Percentiles rank a stretch among this genome's conserved stretches.
Evolutionary conservation across 2,329 filamentous ascomycete species (phyloP).

Genomic region (Fusarium napiforme): DNA sequence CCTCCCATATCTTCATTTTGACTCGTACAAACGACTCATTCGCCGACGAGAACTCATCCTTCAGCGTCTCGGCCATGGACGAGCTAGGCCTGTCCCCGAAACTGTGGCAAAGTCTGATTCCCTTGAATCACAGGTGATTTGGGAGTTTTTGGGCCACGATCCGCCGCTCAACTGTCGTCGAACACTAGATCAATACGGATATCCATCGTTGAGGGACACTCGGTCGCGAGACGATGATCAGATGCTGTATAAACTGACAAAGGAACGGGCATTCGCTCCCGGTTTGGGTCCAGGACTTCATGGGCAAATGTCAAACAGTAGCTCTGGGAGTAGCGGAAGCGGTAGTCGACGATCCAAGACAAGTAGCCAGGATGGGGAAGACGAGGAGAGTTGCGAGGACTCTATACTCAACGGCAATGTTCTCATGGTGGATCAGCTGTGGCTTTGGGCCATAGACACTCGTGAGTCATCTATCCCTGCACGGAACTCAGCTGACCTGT

Average conservation of each 20-base stretch:
- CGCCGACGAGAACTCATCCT: conserved; percentile 65
- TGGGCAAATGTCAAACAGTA: conserved; percentile 47
- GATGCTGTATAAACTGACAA: conserved; percentile 74
- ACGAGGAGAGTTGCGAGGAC: conserved; percentile 49
- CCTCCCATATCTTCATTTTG: conserved; percentile 71
- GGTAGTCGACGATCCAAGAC: conserved; percentile 43
- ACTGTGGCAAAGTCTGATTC: conserved; percentile 65
- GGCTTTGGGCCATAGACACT: conserved; percentile 68
- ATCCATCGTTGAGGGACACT: conserved; percentile 70
- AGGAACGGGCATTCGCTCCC: conserved; percentile 51
- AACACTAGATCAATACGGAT: conserved; percentile 72
- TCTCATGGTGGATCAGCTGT: conserved; percentile 75
- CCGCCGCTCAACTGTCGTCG: conserved; percentile 70
- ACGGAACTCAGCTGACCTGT: not conserved
- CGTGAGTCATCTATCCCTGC: conserved; percentile 50
- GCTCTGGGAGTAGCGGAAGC: conserved; percentile 41
- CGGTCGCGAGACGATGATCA: conserved; percentile 72
- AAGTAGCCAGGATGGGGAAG: conserved; percentile 44
- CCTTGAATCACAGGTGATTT: conserved; percentile 69
- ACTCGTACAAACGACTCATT: conserved; percentile 69
- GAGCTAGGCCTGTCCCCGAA: conserved; percentile 65
- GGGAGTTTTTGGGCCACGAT: conserved; percentile 70
- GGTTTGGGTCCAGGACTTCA: conserved; percentile 42
- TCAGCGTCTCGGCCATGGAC: conserved; percentile 62
- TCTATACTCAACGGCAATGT: conserved; percentile 64